These are phyloP conservation scores for Cryptococcus neoformans DNA, from an alignment of 1,284 basidiomycete species.

Conservation along the genomic window DNA sequence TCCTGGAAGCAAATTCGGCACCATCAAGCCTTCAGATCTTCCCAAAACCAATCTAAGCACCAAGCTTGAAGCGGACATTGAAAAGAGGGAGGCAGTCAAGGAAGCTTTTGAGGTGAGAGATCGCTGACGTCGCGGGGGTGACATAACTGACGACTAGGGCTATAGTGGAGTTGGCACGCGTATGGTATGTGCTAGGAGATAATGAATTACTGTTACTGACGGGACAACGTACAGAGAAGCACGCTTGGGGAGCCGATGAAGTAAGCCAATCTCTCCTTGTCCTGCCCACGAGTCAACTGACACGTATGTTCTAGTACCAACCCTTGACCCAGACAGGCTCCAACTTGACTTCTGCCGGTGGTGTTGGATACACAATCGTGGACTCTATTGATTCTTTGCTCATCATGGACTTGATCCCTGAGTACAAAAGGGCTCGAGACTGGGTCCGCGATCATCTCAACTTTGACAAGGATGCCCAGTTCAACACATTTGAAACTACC, in stretches of 20 bases:
- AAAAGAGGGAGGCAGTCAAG: conserved; percentile 65
- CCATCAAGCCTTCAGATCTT: conserved; percentile 11
- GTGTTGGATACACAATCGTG: conserved; percentile 79
- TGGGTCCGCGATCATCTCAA: conserved; percentile 71
- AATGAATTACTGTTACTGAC: not conserved
- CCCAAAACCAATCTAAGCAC: conserved; percentile 9
- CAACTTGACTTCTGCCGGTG: conserved; percentile 69
- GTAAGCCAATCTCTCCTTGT: conserved; percentile 12
- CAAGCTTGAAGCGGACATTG: conserved; percentile 55
- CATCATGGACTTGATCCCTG: conserved; percentile 74
- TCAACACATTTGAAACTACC: conserved; percentile 91
- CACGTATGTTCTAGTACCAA: conserved; percentile 56
- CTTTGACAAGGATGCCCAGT: conserved; percentile 75
- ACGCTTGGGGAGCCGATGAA: conserved; percentile 86
- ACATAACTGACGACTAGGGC: not conserved
- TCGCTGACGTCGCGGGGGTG: not conserved
- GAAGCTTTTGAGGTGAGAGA: conserved; percentile 69
- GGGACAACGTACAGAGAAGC: conserved; percentile 54
- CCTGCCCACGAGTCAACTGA: not conserved
- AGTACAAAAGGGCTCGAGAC: conserved; percentile 69
- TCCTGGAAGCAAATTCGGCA: conserved; percentile 11
- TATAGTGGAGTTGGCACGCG: conserved; percentile 71
- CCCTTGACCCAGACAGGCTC: conserved; percentile 70
- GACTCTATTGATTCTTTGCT: conserved; percentile 85
- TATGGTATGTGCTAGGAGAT: conserved; percentile 57